Evolutionary conservation across 257 asterid genomes (phyloP).

Genomic region (Salvia hispanica): DNA sequence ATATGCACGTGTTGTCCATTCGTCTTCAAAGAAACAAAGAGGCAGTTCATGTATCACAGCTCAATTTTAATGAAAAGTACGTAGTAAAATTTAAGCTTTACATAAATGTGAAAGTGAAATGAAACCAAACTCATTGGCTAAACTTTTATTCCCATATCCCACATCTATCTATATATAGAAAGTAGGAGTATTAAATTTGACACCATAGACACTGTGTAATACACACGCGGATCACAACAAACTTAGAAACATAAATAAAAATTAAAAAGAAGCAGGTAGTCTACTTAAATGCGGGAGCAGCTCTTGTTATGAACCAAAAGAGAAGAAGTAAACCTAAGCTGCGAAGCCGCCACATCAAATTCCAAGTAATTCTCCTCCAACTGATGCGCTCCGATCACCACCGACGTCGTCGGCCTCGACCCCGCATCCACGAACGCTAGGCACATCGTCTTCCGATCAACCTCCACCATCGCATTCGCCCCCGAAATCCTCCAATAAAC

Average conservation of each 20-base stretch:
- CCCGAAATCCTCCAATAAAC: constrained; percentile 52
- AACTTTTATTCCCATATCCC: no score
- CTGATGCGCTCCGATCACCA: constrained; percentile 55
- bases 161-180: no score
- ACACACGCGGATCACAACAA: not conserved
- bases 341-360: constrained; percentile 49
- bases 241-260: not conserved
- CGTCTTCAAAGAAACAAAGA: no score
- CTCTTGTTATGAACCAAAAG: constrained; percentile 39
- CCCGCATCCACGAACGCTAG: constrained; percentile 64
- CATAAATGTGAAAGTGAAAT: no score
- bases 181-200: no score
- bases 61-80: no score
- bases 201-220: not conserved
- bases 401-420: constrained; percentile 43
- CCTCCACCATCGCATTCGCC: constrained; percentile 52
- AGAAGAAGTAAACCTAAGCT: constrained; percentile 50
- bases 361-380: constrained; percentile 53
- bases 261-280: no score
- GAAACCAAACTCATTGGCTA: no score
- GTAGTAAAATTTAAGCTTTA: no score
- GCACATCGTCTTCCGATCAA: constrained; percentile 48
- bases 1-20: no score
- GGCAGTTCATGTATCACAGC: no score
- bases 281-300: constrained; percentile 37